A percentile compares a stretch with the other conserved stretches of the same genome.
Evolutionary conservation across 345 rosid species (phyloP).

Genomic region (Pistacia integerrima): DNA sequence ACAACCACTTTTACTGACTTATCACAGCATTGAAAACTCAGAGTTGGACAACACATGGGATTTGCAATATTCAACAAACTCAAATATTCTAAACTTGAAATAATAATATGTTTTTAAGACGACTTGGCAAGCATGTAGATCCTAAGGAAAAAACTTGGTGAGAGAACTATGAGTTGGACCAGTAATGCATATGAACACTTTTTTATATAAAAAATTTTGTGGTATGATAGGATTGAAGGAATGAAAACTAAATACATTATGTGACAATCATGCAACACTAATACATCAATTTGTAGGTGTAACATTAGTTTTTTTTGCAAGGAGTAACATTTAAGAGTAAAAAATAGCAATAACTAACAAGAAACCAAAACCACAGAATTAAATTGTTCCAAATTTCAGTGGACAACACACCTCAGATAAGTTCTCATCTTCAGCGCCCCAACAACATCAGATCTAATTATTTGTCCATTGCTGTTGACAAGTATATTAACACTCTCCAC

Average conservation of each 20-base stretch:
- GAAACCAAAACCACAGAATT: constrained; percentile 2
- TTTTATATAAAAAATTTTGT: too few species aligned
- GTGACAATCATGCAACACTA: too few species aligned
- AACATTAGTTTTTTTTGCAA: too few species aligned
- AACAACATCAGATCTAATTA: constrained; percentile 90
- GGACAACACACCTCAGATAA: constrained; percentile 68
- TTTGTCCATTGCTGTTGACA: constrained; percentile 96
- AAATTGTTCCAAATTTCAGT: not conserved
- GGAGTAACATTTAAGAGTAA: too few species aligned
- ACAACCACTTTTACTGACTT: not conserved
- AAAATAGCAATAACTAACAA: not conserved
- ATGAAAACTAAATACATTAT: too few species aligned
- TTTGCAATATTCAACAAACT: not conserved
- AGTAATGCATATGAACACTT: too few species aligned
- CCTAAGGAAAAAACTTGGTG: not conserved
- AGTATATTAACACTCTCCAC: constrained; percentile 95
- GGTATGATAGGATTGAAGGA: too few species aligned
- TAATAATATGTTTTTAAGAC: not conserved
- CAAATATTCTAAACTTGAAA: constrained; percentile 2
- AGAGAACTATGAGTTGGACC: not conserved
- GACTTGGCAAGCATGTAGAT: constrained; percentile 1
- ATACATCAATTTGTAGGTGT: too few species aligned
- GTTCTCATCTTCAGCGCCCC: constrained; percentile 99
- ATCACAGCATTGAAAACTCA: constrained; percentile 11
- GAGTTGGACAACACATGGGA: not conserved